Evolutionary conservation across 2,329 filamentous ascomycete genomes (phyloP).

Genomic region (Sclerotinia subarctica): DNA sequence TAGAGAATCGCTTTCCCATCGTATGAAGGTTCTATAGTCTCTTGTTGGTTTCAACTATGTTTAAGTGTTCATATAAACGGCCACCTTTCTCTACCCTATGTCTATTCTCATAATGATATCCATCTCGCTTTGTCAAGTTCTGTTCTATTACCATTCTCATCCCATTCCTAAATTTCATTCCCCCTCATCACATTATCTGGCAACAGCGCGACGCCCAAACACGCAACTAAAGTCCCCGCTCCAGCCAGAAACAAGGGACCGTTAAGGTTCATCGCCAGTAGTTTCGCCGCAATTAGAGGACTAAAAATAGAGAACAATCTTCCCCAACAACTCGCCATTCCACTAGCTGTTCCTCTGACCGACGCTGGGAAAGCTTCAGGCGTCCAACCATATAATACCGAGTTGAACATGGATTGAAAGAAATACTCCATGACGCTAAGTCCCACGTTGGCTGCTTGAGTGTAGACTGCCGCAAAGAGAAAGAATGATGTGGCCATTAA

Average conservation of each 20-base stretch:
- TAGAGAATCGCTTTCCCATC: neutral
- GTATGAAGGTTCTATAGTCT: neutral
- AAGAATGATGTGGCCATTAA: conserved; percentile 35
- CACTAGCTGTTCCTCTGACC: conserved; percentile 51
- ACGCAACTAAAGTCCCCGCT: conserved; percentile 51
- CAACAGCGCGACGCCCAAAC: conserved; percentile 49
- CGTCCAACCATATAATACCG: conserved; percentile 31
- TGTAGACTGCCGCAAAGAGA: conserved; percentile 34
- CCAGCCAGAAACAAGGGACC: conserved; percentile 55
- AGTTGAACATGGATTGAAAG: conserved; percentile 36
- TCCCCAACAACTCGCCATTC: conserved; percentile 57
- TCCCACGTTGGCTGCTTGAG: conserved; percentile 33
- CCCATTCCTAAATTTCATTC: conserved; percentile 5
- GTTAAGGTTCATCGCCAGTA: conserved; percentile 44
- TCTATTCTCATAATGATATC: neutral
- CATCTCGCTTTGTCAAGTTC: neutral
- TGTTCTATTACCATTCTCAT: neutral
- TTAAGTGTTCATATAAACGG: neutral
- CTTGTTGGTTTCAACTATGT: neutral
- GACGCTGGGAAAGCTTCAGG: conserved; percentile 42
- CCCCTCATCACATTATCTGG: conserved; percentile 36
- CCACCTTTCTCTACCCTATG: neutral
- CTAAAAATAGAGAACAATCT: conserved; percentile 56
- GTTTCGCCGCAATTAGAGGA: conserved; percentile 53
- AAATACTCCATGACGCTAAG: conserved; percentile 38